These are phyloP conservation scores for Coniella vitis DNA, from an alignment of 2,329 filamentous ascomycete species.

Conservation along the genomic window DNA sequence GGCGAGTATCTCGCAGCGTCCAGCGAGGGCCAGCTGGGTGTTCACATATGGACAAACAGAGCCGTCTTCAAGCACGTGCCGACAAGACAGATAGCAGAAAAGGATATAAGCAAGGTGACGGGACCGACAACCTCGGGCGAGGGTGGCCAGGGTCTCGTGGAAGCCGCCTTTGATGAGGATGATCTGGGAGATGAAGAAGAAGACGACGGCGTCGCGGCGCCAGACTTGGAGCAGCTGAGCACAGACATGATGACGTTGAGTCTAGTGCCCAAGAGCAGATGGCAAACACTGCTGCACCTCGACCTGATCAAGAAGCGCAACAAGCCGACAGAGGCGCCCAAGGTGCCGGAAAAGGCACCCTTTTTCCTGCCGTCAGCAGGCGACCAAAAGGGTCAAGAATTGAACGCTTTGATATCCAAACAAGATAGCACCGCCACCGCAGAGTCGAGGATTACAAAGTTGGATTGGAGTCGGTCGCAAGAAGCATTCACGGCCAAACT, in stretches of 20 bases:
- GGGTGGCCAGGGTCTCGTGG: slow-evolving; percentile 66
- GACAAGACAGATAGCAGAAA: slow-evolving; percentile 75
- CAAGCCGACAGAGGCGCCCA: slow-evolving; percentile 86
- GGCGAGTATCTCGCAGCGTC: slow-evolving; percentile 94
- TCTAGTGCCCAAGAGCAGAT: slow-evolving; percentile 80
- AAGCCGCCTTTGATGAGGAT: slow-evolving; percentile 65
- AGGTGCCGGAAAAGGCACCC: slow-evolving; percentile 86
- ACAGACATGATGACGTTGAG: slow-evolving; percentile 81
- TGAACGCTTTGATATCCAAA: slow-evolving; percentile 24
- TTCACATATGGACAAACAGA: slow-evolving; percentile 95
- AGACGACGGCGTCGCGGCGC: slow-evolving; percentile 48
- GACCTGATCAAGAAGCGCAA: slow-evolving; percentile 91
- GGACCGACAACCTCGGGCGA: slow-evolving; percentile 77
- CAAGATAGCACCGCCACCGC: slow-evolving; percentile 32
- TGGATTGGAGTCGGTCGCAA: slow-evolving; percentile 52
- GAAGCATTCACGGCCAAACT: slow-evolving; percentile 54
- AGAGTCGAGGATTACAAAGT: slow-evolving; percentile 61
- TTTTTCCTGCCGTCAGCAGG: slow-evolving; percentile 79
- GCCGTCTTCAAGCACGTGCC: slow-evolving; percentile 84
- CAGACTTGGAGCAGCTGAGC: slow-evolving; percentile 69
- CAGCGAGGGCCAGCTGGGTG: slow-evolving; percentile 72
- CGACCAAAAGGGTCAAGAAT: slow-evolving; percentile 21
- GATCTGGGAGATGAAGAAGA: slow-evolving; percentile 39
- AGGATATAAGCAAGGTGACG: slow-evolving; percentile 58
- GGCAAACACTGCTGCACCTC: slow-evolving; percentile 90